Evolutionary conservation across 768 basidiomycete species (phyloP), one percentile per base, ranked within the genome.

Genomic region (Coprinellus aureogranulatus): DNA sequence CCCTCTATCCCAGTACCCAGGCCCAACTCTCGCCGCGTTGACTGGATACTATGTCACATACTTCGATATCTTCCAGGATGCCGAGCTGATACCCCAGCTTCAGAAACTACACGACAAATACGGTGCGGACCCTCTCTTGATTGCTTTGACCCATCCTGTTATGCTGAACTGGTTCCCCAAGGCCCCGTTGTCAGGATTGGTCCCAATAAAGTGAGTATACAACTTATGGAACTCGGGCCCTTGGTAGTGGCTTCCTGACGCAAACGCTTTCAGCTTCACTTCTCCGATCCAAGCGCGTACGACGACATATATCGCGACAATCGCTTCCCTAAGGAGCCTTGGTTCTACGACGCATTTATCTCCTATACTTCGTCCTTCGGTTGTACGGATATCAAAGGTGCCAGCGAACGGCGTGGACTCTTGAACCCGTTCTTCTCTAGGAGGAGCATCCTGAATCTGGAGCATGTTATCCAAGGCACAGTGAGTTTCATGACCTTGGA

Each of bases 161-260:
- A n/a, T n/a, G n/a, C 14, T 14, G 41, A 20, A 27, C 23, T 18
- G 30, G 26, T 14, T 53, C 44, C 18, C 20, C 12, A 39, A 75
- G 74, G 75, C 4, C 67, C 72, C 27, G 69, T 77, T 2, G 70
- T 76, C 25, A 59, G 76, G 45, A 63, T 76, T 28, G 68, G 68
- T 9, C 74, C 76, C 2, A 74, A 76, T 55, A 66, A 74, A 61
- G 76, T 76, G 44, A 44, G 66, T n/a, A 27, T 2, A 10, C 34
- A 11, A 5, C 20, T 12, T 11, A 26, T 5, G 6, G 25, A 14
- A 26, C 34, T 58, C 54, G 12, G 27, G 28, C 20, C 40, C 14
- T 25, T 30, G n/a, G n/a, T n/a, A n/a, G n/a, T n/a, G n/a, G n/a
- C n/a, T n/a, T n/a, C n/a, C n/a, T n/a, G n/a, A n/a, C n/a, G n/a